Evolutionary conservation across 108 stramenopile genomes (phyloP), one percentile per base, ranked within the genome.

Genomic region (Nitzschia sp.): DNA sequence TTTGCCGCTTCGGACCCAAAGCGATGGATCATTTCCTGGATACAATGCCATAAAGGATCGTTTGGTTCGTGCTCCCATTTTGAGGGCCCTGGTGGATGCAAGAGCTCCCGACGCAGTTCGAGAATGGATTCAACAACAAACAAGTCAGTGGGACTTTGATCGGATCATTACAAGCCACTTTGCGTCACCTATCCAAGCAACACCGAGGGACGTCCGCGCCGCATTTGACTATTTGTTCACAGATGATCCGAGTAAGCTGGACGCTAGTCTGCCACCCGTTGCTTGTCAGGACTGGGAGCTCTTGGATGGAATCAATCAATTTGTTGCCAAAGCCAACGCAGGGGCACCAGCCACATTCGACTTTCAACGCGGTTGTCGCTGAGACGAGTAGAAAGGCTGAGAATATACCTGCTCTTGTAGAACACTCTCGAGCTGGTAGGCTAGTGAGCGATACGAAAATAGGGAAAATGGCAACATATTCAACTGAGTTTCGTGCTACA

Each of bases 151-250:
- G 65, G 66, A 81, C 23, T 87, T 84, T 69, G 86, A 87, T 71
- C 78, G 86, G 17, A 81, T 87, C 32, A 35, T 87, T 9, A 82
- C 83, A 24, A 60, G 80, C 31, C 86, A 87, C 74, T 87, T 87
- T 79, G 86, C 82, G 3, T 82, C 81, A 30, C 86, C 86, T 8
- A 80, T 84, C 19, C 46, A 33, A 27, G 86, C 86, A 2, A 56
- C 64, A 8, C 79, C 83, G 4, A 24, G 38, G 13, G 70, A 80
- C 46, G 66, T 84, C 31, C 26, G 36, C 11, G 38, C 38, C 17
- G 77, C 77, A 1, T 87, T 84, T 74, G 65, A 46, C 4, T 81
- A 83, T 45, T 54, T 83, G 13, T 55, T 68, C 25, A 26, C 8
- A 6, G 53, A 46, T 18, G 42, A 33, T 36, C 21, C 42, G 11